Evolutionary conservation across 2,329 filamentous ascomycete species (phyloP), one percentile per base, ranked within the genome.

Genomic region (Colletotrichum gigasporum): DNA sequence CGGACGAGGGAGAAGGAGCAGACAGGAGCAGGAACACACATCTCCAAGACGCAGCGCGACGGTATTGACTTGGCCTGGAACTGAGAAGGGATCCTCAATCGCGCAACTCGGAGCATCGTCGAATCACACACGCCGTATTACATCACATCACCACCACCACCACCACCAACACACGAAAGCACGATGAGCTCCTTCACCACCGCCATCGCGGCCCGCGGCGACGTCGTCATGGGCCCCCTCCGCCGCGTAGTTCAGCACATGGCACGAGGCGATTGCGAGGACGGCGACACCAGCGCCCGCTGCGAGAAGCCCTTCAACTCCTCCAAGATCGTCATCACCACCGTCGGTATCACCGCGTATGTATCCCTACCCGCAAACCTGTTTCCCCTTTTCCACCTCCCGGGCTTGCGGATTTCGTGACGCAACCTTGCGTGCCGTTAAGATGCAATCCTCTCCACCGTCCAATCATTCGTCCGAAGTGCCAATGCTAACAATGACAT

Each of bases 251-350:
- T 54, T 3, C 41, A 42, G 28, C 48, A 28, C 6, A 20, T 64
- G 20, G 48, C 41, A n/a, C 20, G 56, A 41, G 22, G 44, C 11
- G 34, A 47, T 12, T 64, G 61, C 18, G 61, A 53, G 10, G 10
- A 28, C 8, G 56, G 42, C n/a, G 48, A 61, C 41, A 54, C 5
- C 20, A 50, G 48, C 56, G 11, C 41, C 14, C 61, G 56, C 22
- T 64, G 61, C 34, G 61, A 64, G 34, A 64, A 64, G 16, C 61
- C 61, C 48, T 50, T 30, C 22, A 12, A 52, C 32, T 61, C 61
- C 11, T 45, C 56, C 34, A 64, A 61, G 42, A 64, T 61, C 30
- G 50, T 64, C 11, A 47, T 47, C 14, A 61, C 61, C 42, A 61
- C 61, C 28, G 28, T 60, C 22, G 56, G 61, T 14, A 20, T 61